These are phyloP conservation scores for Casaregolazyma suthepensis DNA, from an alignment of 1,139 yeast species.

Conservation along the genomic window DNA sequence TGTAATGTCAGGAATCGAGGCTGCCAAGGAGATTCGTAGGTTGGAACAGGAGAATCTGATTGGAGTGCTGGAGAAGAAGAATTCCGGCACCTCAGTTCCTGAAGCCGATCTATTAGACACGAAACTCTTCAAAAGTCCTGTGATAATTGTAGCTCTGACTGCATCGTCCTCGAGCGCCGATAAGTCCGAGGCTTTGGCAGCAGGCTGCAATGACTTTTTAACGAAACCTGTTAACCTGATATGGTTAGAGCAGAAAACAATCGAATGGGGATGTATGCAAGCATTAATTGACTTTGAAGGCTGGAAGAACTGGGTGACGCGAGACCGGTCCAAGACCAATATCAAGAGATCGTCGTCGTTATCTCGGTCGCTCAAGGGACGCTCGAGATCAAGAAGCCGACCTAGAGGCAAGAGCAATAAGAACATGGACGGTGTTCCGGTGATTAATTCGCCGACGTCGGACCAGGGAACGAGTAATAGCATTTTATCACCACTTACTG, in stretches of 20 bases:
- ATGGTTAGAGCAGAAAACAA: conserved; percentile 90
- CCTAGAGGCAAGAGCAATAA: background rate
- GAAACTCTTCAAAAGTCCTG: conserved; percentile 72
- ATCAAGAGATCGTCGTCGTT: background rate
- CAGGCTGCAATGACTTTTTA: conserved; percentile 93
- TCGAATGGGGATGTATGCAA: conserved; percentile 94
- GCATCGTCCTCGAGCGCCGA: conserved; percentile 88
- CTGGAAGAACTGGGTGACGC: conserved; percentile 77
- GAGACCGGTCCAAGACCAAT: background rate
- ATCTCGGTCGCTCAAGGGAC: background rate
- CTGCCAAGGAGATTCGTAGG: conserved; percentile 81
- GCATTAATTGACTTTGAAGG: conserved; percentile 95
- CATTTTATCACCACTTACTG: background rate
- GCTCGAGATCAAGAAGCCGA: conserved; percentile 3
- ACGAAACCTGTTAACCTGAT: conserved; percentile 95
- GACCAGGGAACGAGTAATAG: background rate
- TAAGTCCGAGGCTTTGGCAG: conserved; percentile 84
- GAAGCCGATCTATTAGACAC: conserved; percentile 51
- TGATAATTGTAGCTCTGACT: conserved; percentile 90
- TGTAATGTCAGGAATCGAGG: conserved; percentile 88
- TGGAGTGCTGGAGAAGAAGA: conserved; percentile 51
- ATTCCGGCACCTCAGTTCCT: conserved; percentile 16
- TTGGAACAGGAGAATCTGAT: conserved; percentile 75
- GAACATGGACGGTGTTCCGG: background rate
- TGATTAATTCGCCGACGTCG: background rate